These are phyloP conservation scores for Solanum habrochaites DNA, from an alignment of 257 asterid species.

Conservation along the genomic window DNA sequence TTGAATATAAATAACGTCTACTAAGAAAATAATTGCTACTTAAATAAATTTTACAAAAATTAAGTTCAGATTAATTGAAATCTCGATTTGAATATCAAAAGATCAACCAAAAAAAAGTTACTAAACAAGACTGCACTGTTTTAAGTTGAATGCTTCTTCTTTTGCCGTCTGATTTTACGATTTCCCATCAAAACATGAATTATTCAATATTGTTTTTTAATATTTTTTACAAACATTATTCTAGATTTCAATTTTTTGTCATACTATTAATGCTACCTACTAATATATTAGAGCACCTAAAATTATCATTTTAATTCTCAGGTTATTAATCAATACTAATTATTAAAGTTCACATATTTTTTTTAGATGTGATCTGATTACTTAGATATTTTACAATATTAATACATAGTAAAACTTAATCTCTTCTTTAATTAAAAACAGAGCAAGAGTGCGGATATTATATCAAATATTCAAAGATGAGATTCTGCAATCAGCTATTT, in stretches of 20 bases:
- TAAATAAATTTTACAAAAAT: neutral
- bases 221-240: neutral
- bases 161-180: neutral
- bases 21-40: fast-evolving
- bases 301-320: neutral
- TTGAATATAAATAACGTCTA: fast-evolving
- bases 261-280: neutral
- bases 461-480: neutral
- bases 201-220: neutral
- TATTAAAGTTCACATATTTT: neutral
- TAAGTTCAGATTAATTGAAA: neutral
- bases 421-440: neutral
- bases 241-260: neutral
- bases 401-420: neutral
- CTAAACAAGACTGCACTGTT: neutral
- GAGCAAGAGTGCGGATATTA: neutral
- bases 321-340: neutral
- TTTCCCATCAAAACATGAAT: neutral
- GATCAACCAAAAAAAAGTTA: neutral
- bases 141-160: neutral
- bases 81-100: neutral
- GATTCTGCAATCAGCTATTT: neutral
- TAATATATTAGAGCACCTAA: neutral
- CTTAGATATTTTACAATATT: neutral
- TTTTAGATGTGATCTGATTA: neutral